Evolutionary conservation across 129 eudicot genomes (phyloP).

Genomic region (Mikania micrantha): DNA sequence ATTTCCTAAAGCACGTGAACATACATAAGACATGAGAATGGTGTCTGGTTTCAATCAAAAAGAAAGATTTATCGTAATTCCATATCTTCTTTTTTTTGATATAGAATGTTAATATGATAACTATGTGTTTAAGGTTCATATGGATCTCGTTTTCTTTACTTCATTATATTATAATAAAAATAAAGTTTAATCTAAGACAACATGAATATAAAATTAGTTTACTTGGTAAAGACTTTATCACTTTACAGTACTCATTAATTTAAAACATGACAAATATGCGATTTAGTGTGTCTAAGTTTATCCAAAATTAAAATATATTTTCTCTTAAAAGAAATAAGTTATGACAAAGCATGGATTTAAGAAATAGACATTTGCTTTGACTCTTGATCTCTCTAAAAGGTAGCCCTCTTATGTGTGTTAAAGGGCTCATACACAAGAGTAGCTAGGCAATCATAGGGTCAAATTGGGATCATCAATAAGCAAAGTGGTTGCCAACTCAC

Average conservation of each 20-base stretch:
- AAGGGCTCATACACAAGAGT: slow-evolving; percentile 16
- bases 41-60: background rate
- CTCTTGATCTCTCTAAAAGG: slow-evolving; percentile 28
- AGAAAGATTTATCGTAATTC: background rate
- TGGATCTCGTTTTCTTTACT: background rate
- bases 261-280: too few relatives aligned
- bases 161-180: too few relatives aligned
- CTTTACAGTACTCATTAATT: too few relatives aligned
- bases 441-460: slow-evolving; percentile 26
- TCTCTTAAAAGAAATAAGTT: too few relatives aligned
- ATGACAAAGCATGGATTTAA: background rate
- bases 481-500: slow-evolving; percentile 33
- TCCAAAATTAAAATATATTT: too few relatives aligned
- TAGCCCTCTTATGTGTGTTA: slow-evolving; percentile 10
- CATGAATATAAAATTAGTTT: too few relatives aligned
- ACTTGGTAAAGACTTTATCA: too few relatives aligned
- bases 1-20: background rate
- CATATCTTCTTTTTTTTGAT: background rate
- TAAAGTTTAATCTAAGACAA: too few relatives aligned
- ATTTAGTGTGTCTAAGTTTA: too few relatives aligned
- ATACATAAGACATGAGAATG: background rate
- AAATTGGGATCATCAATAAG: slow-evolving; percentile 23
- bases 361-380: slow-evolving; percentile 12
- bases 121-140: background rate
- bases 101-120: background rate